Evolutionary conservation across 2,329 filamentous ascomycete genomes (phyloP).

Genomic region (Arthrocladium fulminans): DNA sequence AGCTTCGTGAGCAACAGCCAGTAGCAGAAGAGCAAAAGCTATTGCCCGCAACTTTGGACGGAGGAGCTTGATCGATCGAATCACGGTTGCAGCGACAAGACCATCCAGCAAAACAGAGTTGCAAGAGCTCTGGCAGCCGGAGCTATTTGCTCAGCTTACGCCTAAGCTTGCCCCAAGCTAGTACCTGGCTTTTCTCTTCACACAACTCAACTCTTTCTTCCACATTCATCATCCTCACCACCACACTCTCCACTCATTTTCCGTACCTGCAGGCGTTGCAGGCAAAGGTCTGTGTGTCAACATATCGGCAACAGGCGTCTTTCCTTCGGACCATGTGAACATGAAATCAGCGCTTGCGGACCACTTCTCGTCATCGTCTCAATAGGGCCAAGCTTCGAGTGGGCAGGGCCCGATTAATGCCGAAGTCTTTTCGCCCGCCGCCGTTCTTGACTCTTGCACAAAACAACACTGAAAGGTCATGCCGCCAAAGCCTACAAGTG

Average conservation of each 20-base stretch:
- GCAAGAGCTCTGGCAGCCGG: conserved; percentile 1
- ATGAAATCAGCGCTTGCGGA: conserved; percentile 1
- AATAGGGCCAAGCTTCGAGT: conserved; percentile 9
- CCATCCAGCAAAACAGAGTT: background rate
- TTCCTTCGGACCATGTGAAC: conserved; percentile 7
- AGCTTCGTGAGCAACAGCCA: background rate
- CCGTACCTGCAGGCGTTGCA: background rate
- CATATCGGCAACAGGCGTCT: conserved; percentile 6
- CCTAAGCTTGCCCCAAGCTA: conserved; percentile 1
- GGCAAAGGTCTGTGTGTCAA: conserved; percentile 7
- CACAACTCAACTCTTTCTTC: conserved; percentile 4
- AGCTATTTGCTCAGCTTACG: conserved; percentile 5
- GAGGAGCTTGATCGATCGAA: background rate
- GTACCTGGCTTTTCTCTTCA: background rate
- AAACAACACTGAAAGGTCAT: conserved; percentile 48
- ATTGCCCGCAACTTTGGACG: background rate
- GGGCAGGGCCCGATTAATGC: conserved; percentile 10
- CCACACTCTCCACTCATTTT: conserved; percentile 8
- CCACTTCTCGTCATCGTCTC: conserved; percentile 8
- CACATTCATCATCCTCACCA: conserved; percentile 3
- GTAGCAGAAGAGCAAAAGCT: background rate
- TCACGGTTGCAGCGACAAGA: background rate
- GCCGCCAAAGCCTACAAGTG: conserved; percentile 80
- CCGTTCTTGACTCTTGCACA: conserved; percentile 20
- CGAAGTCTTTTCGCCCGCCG: conserved; percentile 6